phyloP scores from a whole-genome alignment of 768 basidiomycete species.

The Exsudoporus frostii region DNA sequence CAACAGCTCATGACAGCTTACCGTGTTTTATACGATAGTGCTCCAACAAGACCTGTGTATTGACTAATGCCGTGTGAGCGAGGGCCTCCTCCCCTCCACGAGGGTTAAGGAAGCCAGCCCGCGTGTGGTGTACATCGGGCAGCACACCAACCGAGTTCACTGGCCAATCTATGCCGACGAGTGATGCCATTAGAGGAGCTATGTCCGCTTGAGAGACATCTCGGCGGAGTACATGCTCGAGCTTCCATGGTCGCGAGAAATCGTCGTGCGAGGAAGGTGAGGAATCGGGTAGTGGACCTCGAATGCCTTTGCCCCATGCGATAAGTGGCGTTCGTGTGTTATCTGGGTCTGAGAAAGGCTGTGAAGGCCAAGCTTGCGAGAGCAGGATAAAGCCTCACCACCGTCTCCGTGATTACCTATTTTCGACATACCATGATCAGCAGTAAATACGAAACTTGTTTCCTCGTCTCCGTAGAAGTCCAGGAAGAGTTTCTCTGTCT shows the following conservation, averaged over 20 bases:
- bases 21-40: constrained; percentile 78
- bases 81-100: constrained; percentile 44
- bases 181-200: constrained; percentile 70
- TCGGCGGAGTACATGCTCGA: constrained; percentile 55
- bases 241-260: constrained; percentile 63
- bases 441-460: constrained; percentile 77
- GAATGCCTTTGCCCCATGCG: constrained; percentile 77
- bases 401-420: constrained; percentile 91
- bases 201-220: constrained; percentile 87
- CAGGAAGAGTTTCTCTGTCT: constrained; percentile 57
- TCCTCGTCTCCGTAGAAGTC: constrained; percentile 67
- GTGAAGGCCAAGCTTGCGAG: constrained; percentile 3
- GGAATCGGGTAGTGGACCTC: constrained; percentile 60
- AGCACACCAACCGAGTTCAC: constrained; percentile 81
- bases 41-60: constrained; percentile 69
- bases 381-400: constrained; percentile 40
- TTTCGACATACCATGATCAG: constrained; percentile 88
- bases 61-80: constrained; percentile 57
- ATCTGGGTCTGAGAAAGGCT: constrained; percentile 64
- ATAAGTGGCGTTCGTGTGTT: constrained; percentile 84
- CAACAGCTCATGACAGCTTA: constrained; percentile 28
- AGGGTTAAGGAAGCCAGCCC: constrained; percentile 55
- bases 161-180: constrained; percentile 73
- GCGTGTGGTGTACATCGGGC: constrained; percentile 65
- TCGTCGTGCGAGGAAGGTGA: constrained; percentile 61